Conservation (phyloP, 2,329 filamentous ascomycete genomes). For the Fusarium miscanthi region DNA sequence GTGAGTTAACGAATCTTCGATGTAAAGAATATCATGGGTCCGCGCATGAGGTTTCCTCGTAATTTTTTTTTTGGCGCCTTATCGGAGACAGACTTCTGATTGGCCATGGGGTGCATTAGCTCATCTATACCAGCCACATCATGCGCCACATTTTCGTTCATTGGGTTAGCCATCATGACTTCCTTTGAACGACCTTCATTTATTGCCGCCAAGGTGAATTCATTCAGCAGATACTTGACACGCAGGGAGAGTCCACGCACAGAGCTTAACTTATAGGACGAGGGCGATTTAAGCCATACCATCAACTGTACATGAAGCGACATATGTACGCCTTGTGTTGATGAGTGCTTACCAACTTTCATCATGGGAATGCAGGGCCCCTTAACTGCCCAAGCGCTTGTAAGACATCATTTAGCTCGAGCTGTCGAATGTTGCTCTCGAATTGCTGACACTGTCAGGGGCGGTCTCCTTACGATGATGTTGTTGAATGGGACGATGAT, state of each 20-base stretch:
- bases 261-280: not conserved
- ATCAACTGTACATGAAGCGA: not conserved
- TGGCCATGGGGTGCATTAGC: conserved; percentile 20
- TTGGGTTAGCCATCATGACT: conserved; percentile 28
- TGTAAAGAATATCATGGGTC: conserved; percentile 39
- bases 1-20: conserved; percentile 27
- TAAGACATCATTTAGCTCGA: conserved; percentile 47
- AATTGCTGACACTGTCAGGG: conserved; percentile 54
- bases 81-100: conserved; percentile 17
- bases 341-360: conserved; percentile 22
- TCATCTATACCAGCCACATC: conserved; percentile 17
- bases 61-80: conserved; percentile 38
- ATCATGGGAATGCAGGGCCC: conserved; percentile 67
- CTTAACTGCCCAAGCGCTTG: conserved; percentile 67
- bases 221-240: not conserved
- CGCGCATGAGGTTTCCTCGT: conserved; percentile 25
- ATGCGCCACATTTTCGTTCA: conserved; percentile 1
- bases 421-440: not conserved
- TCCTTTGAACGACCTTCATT: not conserved
- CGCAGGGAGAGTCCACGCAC: not conserved
- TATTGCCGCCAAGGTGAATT: not conserved
- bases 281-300: not conserved
- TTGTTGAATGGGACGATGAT: conserved; percentile 59
- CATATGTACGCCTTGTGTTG: not conserved
- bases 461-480: conserved; percentile 69